phyloP scores from a whole-genome alignment of 2,329 filamentous ascomycete genomes.

The Hymenoscyphus fructigenus region DNA sequence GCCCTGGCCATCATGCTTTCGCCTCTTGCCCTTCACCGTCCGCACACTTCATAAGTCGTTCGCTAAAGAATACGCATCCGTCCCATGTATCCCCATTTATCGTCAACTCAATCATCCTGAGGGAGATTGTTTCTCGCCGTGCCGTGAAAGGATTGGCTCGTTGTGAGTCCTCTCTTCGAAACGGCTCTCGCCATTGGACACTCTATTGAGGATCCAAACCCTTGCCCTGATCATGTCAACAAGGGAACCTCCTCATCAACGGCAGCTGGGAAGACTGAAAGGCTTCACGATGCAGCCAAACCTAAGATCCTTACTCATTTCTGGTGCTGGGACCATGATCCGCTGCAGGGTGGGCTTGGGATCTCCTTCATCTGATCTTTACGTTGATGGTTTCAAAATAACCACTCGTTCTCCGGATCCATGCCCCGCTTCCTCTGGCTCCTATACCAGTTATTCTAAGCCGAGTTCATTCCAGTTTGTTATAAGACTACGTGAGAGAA shows the following conservation, averaged over 20 bases:
- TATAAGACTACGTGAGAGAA: background rate
- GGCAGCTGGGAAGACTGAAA: background rate
- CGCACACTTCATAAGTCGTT: background rate
- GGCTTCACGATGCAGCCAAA: background rate
- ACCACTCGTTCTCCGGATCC: background rate
- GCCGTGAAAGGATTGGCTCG: conserved; percentile 1
- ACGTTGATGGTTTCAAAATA: background rate
- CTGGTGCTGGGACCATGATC: background rate
- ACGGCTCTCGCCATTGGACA: background rate
- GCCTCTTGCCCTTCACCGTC: too few relatives aligned
- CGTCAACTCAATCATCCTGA: background rate
- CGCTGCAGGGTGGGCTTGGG: background rate
- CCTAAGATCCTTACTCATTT: background rate
- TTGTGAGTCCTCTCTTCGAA: background rate
- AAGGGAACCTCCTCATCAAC: background rate
- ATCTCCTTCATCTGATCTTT: background rate
- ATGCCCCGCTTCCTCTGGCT: conserved; percentile 2
- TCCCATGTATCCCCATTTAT: background rate
- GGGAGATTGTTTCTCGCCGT: background rate
- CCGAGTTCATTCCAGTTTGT: background rate
- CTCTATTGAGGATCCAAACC: background rate
- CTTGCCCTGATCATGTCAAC: background rate
- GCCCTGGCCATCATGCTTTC: background rate
- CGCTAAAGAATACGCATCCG: background rate
- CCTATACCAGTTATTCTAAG: background rate